Base-by-base conservation (phyloP, 768 basidiomycete genomes). In the Amanita rubescens region DNA sequence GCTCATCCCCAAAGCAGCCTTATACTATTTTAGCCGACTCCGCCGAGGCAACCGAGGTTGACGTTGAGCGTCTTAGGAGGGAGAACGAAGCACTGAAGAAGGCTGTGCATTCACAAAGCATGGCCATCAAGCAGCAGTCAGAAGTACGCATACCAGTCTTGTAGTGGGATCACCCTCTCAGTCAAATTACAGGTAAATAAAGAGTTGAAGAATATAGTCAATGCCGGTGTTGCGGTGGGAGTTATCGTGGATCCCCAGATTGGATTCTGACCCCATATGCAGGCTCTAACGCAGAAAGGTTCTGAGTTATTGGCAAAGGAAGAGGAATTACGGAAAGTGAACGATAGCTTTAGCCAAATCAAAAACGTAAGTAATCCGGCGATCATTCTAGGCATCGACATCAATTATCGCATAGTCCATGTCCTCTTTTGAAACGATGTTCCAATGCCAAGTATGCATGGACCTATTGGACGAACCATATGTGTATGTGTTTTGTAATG, bases 371-470 rank as follows among this genome's bases (percentile, higher is more conserved):
- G 70, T 51, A 3, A 2, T 20, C 58, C 14, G 22, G 32, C 25
- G 32, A 37, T 35, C 42, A 22, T 53, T 27, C 19, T 33, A n/a
- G 37, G 27, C 22, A 39, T 34, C 22, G 9, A 24, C 30, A 38
- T 45, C 45, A 30, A 48, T 42, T 30, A 27, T 50, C 17, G 19
- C 24, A 43, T 41, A 86, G 84, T 67, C 80, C 33, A 67, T 87
- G 10, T 62, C 75, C 10, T 71, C 70, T 7, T 75, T 87, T 20
- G 85, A 89, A 67, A 63, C 67, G 22, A 76, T 78, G 30, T 64
- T 85, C 15, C 81, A 81, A 59, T 90, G 87, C 61, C 87, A 88
- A 60, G 87, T 90, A 41, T 90, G 87, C 62, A 82, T 87, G 72
- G 87, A 90, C n/a, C 65, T 82, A 10, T 68, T 88, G 9, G 62